Percentiles rank a stretch among this genome's conserved stretches.
Evolutionary conservation across 2,329 filamentous ascomycete species (phyloP).

Genomic region (Fusarium nelsonii): DNA sequence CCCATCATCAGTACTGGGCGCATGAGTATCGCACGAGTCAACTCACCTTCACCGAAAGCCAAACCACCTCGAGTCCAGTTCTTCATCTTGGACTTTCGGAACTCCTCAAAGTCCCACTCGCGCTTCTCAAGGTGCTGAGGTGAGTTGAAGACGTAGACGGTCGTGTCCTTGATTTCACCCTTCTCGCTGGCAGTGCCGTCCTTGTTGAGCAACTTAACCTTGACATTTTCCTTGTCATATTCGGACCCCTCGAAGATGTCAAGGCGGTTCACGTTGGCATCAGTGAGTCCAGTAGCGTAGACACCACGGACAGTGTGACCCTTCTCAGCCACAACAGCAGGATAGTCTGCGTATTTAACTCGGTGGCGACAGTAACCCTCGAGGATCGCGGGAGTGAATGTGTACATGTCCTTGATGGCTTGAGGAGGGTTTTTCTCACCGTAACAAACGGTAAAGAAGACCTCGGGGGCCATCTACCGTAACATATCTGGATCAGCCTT

Average conservation of each 20-base stretch:
- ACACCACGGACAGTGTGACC: slow-evolving; percentile 77
- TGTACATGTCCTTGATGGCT: slow-evolving; percentile 67
- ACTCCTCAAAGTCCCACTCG: slow-evolving; percentile 92
- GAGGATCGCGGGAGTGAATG: slow-evolving; percentile 80
- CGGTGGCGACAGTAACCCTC: slow-evolving; percentile 77
- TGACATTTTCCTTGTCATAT: slow-evolving; percentile 70
- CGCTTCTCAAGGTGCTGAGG: slow-evolving; percentile 69
- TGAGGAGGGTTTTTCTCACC: slow-evolving; percentile 63
- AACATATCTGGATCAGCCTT: slow-evolving; percentile 40
- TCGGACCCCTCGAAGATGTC: slow-evolving; percentile 86
- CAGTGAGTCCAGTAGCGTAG: slow-evolving; percentile 81
- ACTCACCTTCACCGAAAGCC: slow-evolving; percentile 56
- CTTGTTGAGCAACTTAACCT: slow-evolving; percentile 64
- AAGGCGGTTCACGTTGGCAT: slow-evolving; percentile 78
- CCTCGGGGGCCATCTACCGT: slow-evolving; percentile 79
- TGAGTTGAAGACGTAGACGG: slow-evolving; percentile 74
- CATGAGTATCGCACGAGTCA: not conserved
- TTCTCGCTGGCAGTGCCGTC: slow-evolving; percentile 55
- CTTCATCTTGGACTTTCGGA: slow-evolving; percentile 78
- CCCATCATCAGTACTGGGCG: slow-evolving; percentile 19
- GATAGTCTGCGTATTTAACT: slow-evolving; percentile 80
- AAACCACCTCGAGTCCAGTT: slow-evolving; percentile 66
- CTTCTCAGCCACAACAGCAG: slow-evolving; percentile 74
- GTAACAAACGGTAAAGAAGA: slow-evolving; percentile 89
- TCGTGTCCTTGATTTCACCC: slow-evolving; percentile 64